phyloP scores from a whole-genome alignment of 139 green algal genomes.

The Pseudopediastrum boryanum region DNA sequence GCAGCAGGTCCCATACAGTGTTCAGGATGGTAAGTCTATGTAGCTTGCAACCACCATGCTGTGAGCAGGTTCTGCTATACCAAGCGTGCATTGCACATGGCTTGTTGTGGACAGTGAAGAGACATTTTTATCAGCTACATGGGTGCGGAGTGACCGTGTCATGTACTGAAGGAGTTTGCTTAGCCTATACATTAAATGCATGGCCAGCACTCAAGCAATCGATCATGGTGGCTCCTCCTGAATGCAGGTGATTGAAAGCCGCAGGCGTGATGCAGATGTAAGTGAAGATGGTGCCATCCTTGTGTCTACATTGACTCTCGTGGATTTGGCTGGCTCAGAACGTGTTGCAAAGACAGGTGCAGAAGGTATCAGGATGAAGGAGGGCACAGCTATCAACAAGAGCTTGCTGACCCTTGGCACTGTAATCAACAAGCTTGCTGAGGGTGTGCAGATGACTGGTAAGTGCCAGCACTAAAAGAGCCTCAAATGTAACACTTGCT shows the following conservation, averaged over 20 bases:
- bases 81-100: too few relatives aligned
- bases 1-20: slow-evolving; percentile 89
- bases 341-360: slow-evolving; percentile 92
- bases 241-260: slow-evolving; percentile 81
- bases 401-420: slow-evolving; percentile 87
- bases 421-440: slow-evolving; percentile 97
- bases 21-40: slow-evolving; percentile 93
- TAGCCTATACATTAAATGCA: too few relatives aligned
- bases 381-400: slow-evolving; percentile 96
- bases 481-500: neutral
- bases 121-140: too few relatives aligned
- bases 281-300: slow-evolving; percentile 69
- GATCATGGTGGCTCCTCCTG: neutral
- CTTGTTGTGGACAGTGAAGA: too few relatives aligned
- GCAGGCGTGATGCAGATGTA: slow-evolving; percentile 38
- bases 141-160: too few relatives aligned
- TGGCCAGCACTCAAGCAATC: too few relatives aligned
- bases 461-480: neutral
- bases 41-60: too few relatives aligned
- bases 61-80: too few relatives aligned
- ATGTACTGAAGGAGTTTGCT: too few relatives aligned
- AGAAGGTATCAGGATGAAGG: slow-evolving; percentile 92
- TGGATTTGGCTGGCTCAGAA: slow-evolving; percentile 93
- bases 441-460: slow-evolving; percentile 65
- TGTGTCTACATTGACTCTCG: slow-evolving; percentile 87